phyloP scores from a whole-genome alignment of 352 stramenopile genomes.

The Globisporangium solare region DNA sequence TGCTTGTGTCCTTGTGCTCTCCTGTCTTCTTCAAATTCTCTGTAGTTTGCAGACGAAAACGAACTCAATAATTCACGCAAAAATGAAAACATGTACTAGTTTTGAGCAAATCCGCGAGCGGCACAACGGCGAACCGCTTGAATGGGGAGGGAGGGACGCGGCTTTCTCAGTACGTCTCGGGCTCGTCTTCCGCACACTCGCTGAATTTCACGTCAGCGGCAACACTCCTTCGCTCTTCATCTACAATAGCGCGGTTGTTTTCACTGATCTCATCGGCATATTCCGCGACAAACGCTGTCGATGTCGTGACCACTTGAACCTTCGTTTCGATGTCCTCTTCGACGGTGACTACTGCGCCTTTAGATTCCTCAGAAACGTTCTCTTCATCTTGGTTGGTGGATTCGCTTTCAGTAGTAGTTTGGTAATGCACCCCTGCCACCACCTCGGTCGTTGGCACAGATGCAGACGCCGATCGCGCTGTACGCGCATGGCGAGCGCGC shows the following conservation, averaged over 20 bases:
- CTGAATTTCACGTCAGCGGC: too few relatives aligned
- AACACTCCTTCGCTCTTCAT: background rate
- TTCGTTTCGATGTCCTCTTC: background rate
- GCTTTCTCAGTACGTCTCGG: too few relatives aligned
- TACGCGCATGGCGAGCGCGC: conserved; percentile 2
- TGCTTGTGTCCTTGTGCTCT: too few relatives aligned
- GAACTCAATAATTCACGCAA: too few relatives aligned
- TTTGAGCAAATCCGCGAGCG: too few relatives aligned
- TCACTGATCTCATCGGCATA: conserved; percentile 3
- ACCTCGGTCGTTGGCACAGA: background rate
- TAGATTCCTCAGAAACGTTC: background rate
- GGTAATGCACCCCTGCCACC: background rate
- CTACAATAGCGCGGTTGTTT: conserved; percentile 8
- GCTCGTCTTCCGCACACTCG: too few relatives aligned
- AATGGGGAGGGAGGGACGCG: too few relatives aligned
- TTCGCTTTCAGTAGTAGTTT: conserved; percentile 1
- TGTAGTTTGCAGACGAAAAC: too few relatives aligned
- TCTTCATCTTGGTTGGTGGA: conserved; percentile 5
- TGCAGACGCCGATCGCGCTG: background rate
- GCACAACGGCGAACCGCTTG: too few relatives aligned
- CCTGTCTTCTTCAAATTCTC: too few relatives aligned
- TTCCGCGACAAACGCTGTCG: background rate
- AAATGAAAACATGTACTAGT: too few relatives aligned
- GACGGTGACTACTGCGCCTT: background rate
- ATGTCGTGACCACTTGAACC: background rate